phyloP scores from a whole-genome alignment of 1,284 basidiomycete species.

The Chalciporus piperatoides region DNA sequence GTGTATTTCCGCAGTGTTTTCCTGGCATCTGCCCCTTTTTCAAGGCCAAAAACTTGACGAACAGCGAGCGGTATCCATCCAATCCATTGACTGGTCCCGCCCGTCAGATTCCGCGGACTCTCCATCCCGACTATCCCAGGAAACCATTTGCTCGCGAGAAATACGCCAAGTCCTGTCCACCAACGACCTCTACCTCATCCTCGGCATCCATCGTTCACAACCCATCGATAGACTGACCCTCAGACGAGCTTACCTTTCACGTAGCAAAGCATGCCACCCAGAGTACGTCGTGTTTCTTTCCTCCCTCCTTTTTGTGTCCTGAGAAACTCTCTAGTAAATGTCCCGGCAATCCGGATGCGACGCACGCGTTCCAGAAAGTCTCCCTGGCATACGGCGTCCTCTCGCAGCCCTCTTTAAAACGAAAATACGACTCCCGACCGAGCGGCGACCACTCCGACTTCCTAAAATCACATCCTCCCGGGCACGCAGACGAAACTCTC shows the following conservation, averaged over 20 bases:
- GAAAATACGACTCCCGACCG: constrained; percentile 64
- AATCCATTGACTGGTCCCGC: constrained; percentile 12
- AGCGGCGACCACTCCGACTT: constrained; percentile 47
- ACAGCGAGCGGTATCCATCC: constrained; percentile 34
- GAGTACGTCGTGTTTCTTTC: constrained; percentile 51
- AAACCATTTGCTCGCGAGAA: constrained; percentile 38
- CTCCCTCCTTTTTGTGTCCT: constrained; percentile 5
- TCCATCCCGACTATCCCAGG: constrained; percentile 2
- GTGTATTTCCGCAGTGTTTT: constrained; percentile 39
- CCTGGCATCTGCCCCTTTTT: constrained; percentile 59
- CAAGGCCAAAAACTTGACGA: constrained; percentile 50
- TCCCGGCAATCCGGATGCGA: constrained; percentile 71
- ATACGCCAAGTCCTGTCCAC: constrained; percentile 55
- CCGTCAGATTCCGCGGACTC: constrained; percentile 6
- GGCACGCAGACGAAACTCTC: constrained; percentile 72
- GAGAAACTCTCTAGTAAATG: constrained; percentile 59
- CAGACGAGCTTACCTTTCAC: constrained; percentile 70
- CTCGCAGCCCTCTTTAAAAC: constrained; percentile 64
- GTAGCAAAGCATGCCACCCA: constrained; percentile 78
- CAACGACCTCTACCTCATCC: constrained; percentile 69
- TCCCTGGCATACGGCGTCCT: constrained; percentile 81
- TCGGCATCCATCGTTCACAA: constrained; percentile 55
- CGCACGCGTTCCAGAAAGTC: constrained; percentile 81
- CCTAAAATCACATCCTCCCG: constrained; percentile 47
- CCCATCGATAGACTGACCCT: constrained; percentile 61